Percentiles rank a stretch among this genome's conserved stretches.
Evolutionary conservation across 106 monocot species (phyloP).

Genomic region (Narthecium ossifragum): DNA sequence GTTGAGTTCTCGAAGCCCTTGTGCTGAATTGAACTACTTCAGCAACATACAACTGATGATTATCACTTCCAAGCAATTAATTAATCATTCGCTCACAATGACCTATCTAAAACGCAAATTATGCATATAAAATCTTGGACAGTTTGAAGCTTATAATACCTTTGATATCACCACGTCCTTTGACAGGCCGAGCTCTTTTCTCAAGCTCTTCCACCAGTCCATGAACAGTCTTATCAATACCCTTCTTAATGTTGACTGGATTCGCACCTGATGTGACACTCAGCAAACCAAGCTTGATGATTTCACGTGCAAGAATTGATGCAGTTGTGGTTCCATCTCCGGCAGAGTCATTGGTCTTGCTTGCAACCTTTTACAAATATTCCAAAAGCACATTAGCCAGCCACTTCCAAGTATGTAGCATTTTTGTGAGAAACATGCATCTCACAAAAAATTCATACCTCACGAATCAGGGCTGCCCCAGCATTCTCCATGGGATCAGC

Average conservation of each 20-base stretch:
- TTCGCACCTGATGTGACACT: constrained; percentile 79
- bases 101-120: too few relatives aligned
- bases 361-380: neutral
- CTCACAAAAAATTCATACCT: constrained; percentile 36
- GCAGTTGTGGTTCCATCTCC: constrained; percentile 82
- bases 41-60: too few relatives aligned
- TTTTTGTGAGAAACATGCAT: neutral
- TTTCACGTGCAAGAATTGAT: constrained; percentile 70
- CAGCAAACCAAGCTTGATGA: constrained; percentile 62
- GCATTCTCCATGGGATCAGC: constrained; percentile 88
- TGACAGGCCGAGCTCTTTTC: constrained; percentile 50
- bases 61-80: too few relatives aligned
- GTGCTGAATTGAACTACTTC: too few relatives aligned
- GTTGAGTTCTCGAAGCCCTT: neutral
- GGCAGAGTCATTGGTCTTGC: constrained; percentile 75
- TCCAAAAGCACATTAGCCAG: too few relatives aligned
- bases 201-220: constrained; percentile 61
- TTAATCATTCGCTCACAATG: too few relatives aligned
- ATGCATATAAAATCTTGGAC: too few relatives aligned
- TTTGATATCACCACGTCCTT: constrained; percentile 69
- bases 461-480: constrained; percentile 72
- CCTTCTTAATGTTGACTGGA: constrained; percentile 75
- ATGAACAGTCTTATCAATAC: constrained; percentile 67
- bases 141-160: constrained; percentile 24
- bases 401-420: too few relatives aligned